A percentile compares a stretch with the other conserved stretches of the same genome.
Evolutionary conservation across 305 asterid species (phyloP).

Genomic region (Caryopteris hybrid): DNA sequence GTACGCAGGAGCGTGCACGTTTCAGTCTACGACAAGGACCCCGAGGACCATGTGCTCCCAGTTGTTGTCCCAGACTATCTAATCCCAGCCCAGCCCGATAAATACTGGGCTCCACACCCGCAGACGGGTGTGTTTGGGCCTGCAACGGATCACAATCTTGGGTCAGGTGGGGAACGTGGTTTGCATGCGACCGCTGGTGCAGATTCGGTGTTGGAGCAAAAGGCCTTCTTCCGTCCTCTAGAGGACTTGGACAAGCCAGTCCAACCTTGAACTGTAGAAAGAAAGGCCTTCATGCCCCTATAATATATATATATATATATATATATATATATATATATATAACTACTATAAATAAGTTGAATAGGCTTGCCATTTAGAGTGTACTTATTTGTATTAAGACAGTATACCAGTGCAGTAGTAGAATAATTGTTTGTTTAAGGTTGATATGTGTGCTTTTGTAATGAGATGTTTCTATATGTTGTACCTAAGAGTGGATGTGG

Average conservation of each 20-base stretch:
- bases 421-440: background rate
- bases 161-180: constrained; percentile 20
- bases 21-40: constrained; percentile 72
- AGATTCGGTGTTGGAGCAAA: constrained; percentile 71
- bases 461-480: background rate
- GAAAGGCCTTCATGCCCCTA: background rate
- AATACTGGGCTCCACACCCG: constrained; percentile 91
- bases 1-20: constrained; percentile 50
- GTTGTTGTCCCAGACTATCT: constrained; percentile 56
- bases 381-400: background rate
- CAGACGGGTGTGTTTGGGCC: constrained; percentile 86
- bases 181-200: constrained; percentile 16
- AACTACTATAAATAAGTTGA: background rate
- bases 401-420: background rate
- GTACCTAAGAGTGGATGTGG: background rate
- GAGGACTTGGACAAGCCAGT: constrained; percentile 84
- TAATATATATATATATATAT: too few relatives aligned
- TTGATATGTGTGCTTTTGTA: background rate
- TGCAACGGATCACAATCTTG: constrained; percentile 34
- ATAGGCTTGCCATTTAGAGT: background rate
- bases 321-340: too few relatives aligned
- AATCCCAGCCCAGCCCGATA: constrained; percentile 37
- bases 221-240: constrained; percentile 66
- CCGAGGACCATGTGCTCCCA: constrained; percentile 43
- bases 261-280: constrained; percentile 24